These are phyloP conservation scores for Rugosomyces carneus DNA, from an alignment of 1,284 basidiomycete genomes.

Conservation along the genomic window DNA sequence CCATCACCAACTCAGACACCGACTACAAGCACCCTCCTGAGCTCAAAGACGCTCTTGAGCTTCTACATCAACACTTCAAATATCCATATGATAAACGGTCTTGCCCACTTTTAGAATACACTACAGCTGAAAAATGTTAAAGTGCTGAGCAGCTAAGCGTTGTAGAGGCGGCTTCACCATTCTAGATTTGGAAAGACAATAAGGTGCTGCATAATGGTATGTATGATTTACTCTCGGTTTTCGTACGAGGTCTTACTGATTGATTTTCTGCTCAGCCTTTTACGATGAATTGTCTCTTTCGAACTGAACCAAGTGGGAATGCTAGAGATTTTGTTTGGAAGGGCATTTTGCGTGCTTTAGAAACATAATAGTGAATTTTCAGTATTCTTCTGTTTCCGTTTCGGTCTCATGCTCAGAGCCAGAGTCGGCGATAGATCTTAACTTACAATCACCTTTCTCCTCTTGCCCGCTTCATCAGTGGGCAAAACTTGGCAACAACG, in stretches of 20 bases:
- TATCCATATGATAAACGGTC: slow-evolving; percentile 46
- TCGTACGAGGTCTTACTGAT: too few relatives aligned
- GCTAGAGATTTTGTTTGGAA: slow-evolving; percentile 71
- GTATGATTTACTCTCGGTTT: slow-evolving; percentile 1
- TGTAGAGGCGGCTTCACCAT: slow-evolving; percentile 60
- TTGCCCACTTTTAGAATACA: slow-evolving; percentile 41
- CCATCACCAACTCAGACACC: slow-evolving; percentile 52
- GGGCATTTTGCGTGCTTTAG: slow-evolving; percentile 48
- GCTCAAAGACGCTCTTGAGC: slow-evolving; percentile 48
- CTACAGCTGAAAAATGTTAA: slow-evolving; percentile 45
- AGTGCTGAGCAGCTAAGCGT: slow-evolving; percentile 56
- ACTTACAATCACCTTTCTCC: too few relatives aligned
- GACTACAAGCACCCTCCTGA: slow-evolving; percentile 51
- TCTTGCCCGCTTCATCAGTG: too few relatives aligned
- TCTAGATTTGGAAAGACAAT: slow-evolving; percentile 65
- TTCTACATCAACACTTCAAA: slow-evolving; percentile 31
- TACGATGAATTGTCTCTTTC: slow-evolving; percentile 66
- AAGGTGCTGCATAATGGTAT: slow-evolving; percentile 38
- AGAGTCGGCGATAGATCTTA: too few relatives aligned
- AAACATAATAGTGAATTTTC: too few relatives aligned
- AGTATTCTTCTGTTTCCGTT: too few relatives aligned
- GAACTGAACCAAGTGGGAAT: slow-evolving; percentile 67
- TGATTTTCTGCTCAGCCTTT: slow-evolving; percentile 26
- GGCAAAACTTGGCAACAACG: too few relatives aligned
- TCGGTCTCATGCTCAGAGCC: too few relatives aligned